phyloP scores from a whole-genome alignment of 345 rosid genomes.

The Gossypium mustelinum region DNA sequence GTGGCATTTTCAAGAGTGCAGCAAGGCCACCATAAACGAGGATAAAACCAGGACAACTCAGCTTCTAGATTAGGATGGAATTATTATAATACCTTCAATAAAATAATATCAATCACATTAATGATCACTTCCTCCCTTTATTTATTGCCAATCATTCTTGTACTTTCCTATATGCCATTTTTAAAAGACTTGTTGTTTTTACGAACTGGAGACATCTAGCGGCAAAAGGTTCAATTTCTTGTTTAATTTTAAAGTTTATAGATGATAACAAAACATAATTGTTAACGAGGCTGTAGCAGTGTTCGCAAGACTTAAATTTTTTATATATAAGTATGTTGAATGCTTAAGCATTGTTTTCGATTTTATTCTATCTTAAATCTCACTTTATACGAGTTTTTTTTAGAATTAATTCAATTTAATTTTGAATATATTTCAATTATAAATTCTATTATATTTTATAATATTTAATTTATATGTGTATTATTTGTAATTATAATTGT shows the following conservation, averaged over 20 bases:
- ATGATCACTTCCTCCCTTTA: not conserved
- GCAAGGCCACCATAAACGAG: not conserved
- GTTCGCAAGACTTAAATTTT: too few species aligned
- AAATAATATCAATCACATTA: not conserved
- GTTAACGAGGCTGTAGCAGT: too few species aligned
- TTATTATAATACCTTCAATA: not conserved
- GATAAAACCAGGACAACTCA: constrained; percentile 7
- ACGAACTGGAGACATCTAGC: not conserved
- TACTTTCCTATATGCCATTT: constrained; percentile 2
- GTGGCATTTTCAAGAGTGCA: constrained; percentile 15
- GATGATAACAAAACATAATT: not conserved
- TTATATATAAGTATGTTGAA: too few species aligned
- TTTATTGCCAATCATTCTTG: not conserved
- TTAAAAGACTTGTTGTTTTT: not conserved
- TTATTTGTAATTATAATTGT: too few species aligned
- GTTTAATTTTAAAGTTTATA: not conserved
- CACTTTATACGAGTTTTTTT: too few species aligned
- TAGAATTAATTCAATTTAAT: too few species aligned
- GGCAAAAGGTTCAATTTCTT: not conserved
- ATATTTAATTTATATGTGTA: too few species aligned
- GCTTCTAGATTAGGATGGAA: not conserved
- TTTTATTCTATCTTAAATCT: too few species aligned
- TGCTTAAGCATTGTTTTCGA: too few species aligned
- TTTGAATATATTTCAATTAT: too few species aligned
- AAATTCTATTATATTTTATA: too few species aligned